Conservation (phyloP, 306 rosid species). For the Begonia peltatifolia region DNA sequence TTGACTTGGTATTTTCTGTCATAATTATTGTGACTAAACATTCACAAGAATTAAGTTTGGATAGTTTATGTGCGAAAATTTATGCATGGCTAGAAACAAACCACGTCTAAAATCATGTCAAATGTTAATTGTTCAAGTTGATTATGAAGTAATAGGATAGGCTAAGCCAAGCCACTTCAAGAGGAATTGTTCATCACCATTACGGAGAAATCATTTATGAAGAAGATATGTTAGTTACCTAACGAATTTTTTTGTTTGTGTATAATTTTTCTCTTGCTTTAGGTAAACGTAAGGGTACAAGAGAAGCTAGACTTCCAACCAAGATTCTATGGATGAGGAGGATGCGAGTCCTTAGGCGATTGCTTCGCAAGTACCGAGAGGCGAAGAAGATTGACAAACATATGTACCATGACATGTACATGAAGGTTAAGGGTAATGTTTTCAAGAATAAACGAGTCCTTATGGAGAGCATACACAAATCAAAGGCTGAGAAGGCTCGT, state of each 20-base stretch:
- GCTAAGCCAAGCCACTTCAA: neutral
- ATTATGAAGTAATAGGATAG: neutral
- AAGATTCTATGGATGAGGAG: slow-evolving; percentile 96
- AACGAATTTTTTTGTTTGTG: neutral
- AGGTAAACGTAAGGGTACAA: slow-evolving; percentile 96
- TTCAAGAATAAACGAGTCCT: slow-evolving; percentile 92
- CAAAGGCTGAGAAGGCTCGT: slow-evolving; percentile 95
- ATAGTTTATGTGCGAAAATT: neutral
- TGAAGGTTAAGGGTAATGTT: slow-evolving; percentile 97
- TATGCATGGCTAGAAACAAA: slow-evolving; percentile 4
- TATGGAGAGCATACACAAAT: slow-evolving; percentile 95
- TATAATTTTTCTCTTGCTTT: slow-evolving; percentile 3
- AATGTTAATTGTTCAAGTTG: slow-evolving; percentile 5
- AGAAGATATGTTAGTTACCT: neutral
- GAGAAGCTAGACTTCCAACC: slow-evolving; percentile 96
- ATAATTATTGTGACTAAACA: neutral
- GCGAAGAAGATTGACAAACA: slow-evolving; percentile 88
- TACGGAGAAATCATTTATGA: neutral
- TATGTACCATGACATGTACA: slow-evolving; percentile 98
- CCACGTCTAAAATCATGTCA: slow-evolving; percentile 3
- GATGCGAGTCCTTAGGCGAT: slow-evolving; percentile 84
- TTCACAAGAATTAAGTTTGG: slow-evolving; percentile 4
- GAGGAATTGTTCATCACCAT: neutral
- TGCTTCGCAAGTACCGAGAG: slow-evolving; percentile 93
- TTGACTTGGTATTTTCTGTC: no score